Evolutionary conservation across 2,329 filamentous ascomycete species (phyloP).

Genomic region (Ophiostoma angusticollis): DNA sequence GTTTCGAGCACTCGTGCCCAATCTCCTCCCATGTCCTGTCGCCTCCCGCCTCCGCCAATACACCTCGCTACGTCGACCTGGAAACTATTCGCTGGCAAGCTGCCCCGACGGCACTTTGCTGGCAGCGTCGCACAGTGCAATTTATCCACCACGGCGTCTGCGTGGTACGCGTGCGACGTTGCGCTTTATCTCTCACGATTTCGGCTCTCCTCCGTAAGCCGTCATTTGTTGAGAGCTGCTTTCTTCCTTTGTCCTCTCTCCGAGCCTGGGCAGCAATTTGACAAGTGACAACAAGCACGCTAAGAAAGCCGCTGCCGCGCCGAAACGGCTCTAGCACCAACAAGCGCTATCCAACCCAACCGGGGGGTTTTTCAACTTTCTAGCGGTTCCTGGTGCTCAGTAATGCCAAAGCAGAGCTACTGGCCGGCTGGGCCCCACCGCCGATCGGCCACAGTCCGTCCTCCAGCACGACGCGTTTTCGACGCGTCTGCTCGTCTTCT

Average conservation of each 20-base stretch:
- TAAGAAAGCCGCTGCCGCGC: slow-evolving; percentile 5
- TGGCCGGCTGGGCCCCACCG: too few relatives aligned
- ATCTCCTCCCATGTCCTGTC: background rate
- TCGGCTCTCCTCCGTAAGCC: too few relatives aligned
- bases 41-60: background rate
- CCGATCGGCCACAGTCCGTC: too few relatives aligned
- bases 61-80: slow-evolving; percentile 1
- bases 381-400: too few relatives aligned
- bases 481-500: too few relatives aligned
- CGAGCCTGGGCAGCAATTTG: background rate
- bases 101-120: slow-evolving; percentile 2
- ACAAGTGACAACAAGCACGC: background rate
- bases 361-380: background rate
- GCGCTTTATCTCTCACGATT: background rate
- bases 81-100: background rate
- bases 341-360: background rate
- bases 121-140: slow-evolving; percentile 2
- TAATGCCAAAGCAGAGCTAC: too few relatives aligned
- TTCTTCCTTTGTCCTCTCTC: background rate
- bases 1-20: too few relatives aligned
- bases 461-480: too few relatives aligned
- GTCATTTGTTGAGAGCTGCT: background rate
- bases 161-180: too few relatives aligned
- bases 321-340: slow-evolving; percentile 1
- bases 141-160: background rate